Evolutionary conservation across 257 asterid species (phyloP).

Genomic region (Misopates orontium): DNA sequence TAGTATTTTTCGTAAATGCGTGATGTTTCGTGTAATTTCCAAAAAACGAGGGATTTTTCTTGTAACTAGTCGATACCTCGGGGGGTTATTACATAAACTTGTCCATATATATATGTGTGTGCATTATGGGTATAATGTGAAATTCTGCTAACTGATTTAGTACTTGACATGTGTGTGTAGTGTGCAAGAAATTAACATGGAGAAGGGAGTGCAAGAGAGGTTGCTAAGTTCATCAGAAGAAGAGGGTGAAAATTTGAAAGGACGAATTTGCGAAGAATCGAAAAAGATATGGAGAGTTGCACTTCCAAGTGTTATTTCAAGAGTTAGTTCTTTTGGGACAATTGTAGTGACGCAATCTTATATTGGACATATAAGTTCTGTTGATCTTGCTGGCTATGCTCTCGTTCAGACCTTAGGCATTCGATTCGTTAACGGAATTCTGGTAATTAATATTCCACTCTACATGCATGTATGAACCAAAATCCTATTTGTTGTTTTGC

Average conservation of each 20-base stretch:
- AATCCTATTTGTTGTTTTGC: not conserved
- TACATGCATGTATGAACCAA: not conserved
- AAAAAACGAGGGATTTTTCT: no score
- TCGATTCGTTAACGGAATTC: conserved; percentile 10
- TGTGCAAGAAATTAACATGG: conserved; percentile 2
- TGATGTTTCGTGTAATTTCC: no score
- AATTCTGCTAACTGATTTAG: no score
- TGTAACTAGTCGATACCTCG: no score
- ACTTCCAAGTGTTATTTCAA: conserved; percentile 14
- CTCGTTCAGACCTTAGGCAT: conserved; percentile 16
- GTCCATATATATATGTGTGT: no score
- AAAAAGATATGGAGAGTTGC: conserved; percentile 19
- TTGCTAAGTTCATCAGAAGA: conserved; percentile 6
- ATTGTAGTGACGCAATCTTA: conserved; percentile 11
- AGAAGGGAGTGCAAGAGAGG: not conserved
- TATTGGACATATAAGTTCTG: conserved; percentile 12
- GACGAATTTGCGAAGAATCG: conserved; percentile 1
- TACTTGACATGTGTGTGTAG: no score
- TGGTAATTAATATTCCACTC: not conserved
- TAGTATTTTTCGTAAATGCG: no score
- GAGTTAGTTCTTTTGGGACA: conserved; percentile 17
- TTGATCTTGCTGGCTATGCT: conserved; percentile 21
- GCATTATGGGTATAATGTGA: no score
- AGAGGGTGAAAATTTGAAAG: not conserved
- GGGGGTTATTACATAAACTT: no score